Conservation (phyloP, 2,329 filamentous ascomycete species). For the Aquanectria penicillioides region DNA sequence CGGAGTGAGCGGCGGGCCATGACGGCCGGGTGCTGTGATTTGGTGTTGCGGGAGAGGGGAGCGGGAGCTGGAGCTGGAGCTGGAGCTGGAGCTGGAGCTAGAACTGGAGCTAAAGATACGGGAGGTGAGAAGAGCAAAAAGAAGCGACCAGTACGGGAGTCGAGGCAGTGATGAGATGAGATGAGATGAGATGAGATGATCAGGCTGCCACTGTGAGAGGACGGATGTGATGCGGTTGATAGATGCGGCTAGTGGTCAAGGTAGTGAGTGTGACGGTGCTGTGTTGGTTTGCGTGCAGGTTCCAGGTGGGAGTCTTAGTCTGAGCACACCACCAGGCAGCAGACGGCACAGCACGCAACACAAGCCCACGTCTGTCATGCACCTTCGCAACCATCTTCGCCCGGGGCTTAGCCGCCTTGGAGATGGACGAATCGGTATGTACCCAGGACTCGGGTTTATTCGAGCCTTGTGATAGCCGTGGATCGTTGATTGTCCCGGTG, state of each 20-base stretch:
- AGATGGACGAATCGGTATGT: too few species aligned
- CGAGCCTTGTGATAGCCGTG: too few species aligned
- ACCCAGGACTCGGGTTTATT: too few species aligned
- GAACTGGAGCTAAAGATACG: too few species aligned
- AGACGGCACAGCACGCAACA: conserved; percentile 10
- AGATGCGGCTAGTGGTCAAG: background rate
- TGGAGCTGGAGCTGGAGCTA: too few species aligned
- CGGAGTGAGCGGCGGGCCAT: conserved; percentile 53
- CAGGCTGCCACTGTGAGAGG: too few species aligned
- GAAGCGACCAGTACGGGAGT: background rate
- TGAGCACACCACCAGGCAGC: conserved; percentile 5
- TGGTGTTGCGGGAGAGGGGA: too few species aligned
- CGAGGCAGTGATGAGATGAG: background rate
- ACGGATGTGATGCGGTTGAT: conserved; percentile 14
- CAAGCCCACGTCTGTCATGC: background rate
- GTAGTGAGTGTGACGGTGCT: background rate
- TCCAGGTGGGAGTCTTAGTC: too few species aligned
- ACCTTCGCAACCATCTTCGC: background rate
- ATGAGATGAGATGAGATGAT: background rate
- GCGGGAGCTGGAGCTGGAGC: too few species aligned
- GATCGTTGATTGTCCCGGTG: too few species aligned
- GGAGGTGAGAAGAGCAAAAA: too few species aligned
- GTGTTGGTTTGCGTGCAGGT: conserved; percentile 6
- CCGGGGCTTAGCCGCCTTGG: too few species aligned
- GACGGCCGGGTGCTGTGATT: background rate